Evolutionary conservation across 352 stramenopile genomes (phyloP), one percentile per base, ranked within the genome.

Genomic region (Pythium dissimile): DNA sequence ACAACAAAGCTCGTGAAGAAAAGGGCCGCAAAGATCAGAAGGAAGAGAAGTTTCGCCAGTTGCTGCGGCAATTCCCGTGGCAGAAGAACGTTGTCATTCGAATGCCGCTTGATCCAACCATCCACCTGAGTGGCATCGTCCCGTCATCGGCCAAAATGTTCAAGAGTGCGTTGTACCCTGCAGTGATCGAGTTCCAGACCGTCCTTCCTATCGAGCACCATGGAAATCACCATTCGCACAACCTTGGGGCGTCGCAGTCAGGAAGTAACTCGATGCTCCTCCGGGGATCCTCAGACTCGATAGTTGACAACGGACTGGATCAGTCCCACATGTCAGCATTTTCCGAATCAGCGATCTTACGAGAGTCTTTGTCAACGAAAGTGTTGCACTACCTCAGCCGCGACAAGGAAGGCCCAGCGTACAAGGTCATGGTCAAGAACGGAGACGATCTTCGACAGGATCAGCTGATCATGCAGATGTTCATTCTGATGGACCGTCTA

Each of bases 391-490:
- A 86, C 44, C 54, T 90, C 47, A 85, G 89, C 35, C 74, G 84
- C 31, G 82, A 90, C 34, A 87, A 87, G 35, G 86, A 95, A 71
- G 86, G 86, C 2, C 84, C 86, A 2, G 78, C 86, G 61, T 98
- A 97, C 80, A 97, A 97, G 69, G 95, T 99, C 24, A 99, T 99
- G 77, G 96, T 99, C 48, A 99, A 99, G 79, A 98, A 97, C 46
- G 98, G 98, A 26, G 98, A 99, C 75, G 98, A 99, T 76, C 70
- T 99, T 42, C 84, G 97, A 8, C 98, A 99, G 78, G 98, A 99
- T 76, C 97, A 99, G 73, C 80, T 99, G 48, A 97, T 99, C 49
- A 99, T 99, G 69, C 98, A 99, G 80, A 98, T 99, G 91, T 98
- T 99, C 54, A 96, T 97, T 49, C 76, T 99, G 26, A 99, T 99